Evolutionary conservation across 2,329 filamentous ascomycete species (phyloP).

Genomic region (Apiospora kogelbergensis): DNA sequence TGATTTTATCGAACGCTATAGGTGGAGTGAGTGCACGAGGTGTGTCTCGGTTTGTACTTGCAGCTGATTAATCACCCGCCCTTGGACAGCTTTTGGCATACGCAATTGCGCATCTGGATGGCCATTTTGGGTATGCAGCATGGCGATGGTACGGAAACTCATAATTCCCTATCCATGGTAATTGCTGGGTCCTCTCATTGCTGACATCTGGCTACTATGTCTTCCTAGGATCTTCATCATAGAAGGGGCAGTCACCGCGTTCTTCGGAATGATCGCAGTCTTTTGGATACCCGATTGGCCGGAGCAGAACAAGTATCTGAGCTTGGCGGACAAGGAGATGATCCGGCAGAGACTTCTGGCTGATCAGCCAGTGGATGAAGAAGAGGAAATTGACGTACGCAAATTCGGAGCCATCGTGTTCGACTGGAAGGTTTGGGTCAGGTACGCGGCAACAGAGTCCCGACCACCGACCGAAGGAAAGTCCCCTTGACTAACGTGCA

Average conservation of each 20-base stretch:
- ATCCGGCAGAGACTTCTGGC: conserved; percentile 31
- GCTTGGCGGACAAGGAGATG: conserved; percentile 37
- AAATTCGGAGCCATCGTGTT: conserved; percentile 29
- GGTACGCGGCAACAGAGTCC: too few species aligned
- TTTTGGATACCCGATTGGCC: conserved; percentile 52
- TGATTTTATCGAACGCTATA: conserved; percentile 33
- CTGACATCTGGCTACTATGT: background rate
- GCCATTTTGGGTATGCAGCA: conserved; percentile 39
- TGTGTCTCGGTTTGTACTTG: too few species aligned
- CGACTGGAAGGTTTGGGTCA: conserved; percentile 41
- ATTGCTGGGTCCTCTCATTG: too few species aligned
- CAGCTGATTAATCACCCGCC: background rate
- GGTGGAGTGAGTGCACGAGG: conserved; percentile 57
- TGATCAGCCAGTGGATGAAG: conserved; percentile 22
- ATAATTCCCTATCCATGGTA: too few species aligned
- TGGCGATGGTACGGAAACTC: conserved; percentile 43
- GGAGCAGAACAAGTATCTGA: conserved; percentile 45
- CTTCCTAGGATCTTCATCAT: conserved; percentile 31
- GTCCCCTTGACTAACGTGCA: background rate
- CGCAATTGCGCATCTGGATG: conserved; percentile 45
- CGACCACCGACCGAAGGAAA: background rate
- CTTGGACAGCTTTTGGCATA: conserved; percentile 43
- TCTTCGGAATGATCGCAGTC: conserved; percentile 30
- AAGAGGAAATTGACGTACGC: conserved; percentile 25
- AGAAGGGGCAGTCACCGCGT: conserved; percentile 40